A percentile compares a stretch with the other conserved stretches of the same genome.
phyloP scores from a whole-genome alignment of 164 flowering plant species.

The Berberis vulgaris region DNA sequence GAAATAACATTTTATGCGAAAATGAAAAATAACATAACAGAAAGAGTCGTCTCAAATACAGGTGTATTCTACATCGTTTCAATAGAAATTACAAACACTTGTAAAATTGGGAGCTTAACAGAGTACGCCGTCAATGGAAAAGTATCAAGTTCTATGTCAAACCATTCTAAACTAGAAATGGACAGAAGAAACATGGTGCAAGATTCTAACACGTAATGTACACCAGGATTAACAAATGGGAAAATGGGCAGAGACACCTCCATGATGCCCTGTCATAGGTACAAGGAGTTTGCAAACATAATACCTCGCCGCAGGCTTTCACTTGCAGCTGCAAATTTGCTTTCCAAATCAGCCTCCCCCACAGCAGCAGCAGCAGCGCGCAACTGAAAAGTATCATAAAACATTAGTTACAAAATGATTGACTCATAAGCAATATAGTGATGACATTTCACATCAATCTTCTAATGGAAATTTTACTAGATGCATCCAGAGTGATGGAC shows the following conservation, averaged over 20 bases:
- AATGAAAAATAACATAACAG: no score
- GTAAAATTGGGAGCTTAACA: no score
- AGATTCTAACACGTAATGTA: no score
- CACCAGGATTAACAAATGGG: not conserved
- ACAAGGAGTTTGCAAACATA: conserved; percentile 81
- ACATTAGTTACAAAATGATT: not conserved
- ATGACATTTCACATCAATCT: no score
- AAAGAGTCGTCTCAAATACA: no score
- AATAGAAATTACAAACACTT: no score
- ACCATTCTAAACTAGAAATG: no score
- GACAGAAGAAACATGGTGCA: no score
- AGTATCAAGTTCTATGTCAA: no score
- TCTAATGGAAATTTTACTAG: not conserved
- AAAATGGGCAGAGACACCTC: not conserved
- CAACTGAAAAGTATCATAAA: conserved; percentile 31
- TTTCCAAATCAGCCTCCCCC: conserved; percentile 80
- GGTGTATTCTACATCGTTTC: no score
- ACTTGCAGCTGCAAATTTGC: conserved; percentile 74
- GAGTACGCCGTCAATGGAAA: no score
- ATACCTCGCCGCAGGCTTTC: conserved; percentile 90
- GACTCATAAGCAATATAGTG: not conserved
- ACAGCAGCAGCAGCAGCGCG: conserved; percentile 88
- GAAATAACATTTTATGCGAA: no score
- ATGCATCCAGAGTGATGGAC: not conserved
- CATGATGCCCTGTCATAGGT: conserved; percentile 21